These are phyloP conservation scores for Kregervanrija delftensis DNA, from an alignment of 805 yeast genomes.

Conservation along the genomic window DNA sequence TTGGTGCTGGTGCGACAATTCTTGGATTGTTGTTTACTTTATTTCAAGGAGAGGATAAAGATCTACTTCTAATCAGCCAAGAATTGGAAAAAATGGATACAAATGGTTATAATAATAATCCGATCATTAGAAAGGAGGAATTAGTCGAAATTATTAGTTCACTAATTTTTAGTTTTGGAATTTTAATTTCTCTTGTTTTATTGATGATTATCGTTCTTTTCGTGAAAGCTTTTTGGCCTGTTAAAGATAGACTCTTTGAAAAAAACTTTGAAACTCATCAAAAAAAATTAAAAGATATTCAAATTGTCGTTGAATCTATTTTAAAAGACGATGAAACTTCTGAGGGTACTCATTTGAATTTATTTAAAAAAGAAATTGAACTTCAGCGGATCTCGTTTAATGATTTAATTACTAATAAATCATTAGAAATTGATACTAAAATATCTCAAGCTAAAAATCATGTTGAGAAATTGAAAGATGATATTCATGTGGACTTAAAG, in stretches of 20 bases:
- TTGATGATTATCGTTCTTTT: too few species aligned
- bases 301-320: conserved; percentile 11
- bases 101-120: not conserved
- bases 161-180: too few species aligned
- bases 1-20: too few species aligned
- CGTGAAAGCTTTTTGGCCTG: too few species aligned
- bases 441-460: conserved; percentile 1
- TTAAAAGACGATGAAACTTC: conserved; percentile 4
- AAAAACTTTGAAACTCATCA: not conserved
- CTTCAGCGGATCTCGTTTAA: conserved; percentile 2
- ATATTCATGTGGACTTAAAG: conserved; percentile 2
- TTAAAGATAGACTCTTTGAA: too few species aligned
- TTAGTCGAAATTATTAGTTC: not conserved
- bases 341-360: conserved; percentile 1
- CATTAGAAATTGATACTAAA: conserved; percentile 4
- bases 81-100: too few species aligned
- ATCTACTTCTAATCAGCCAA: too few species aligned
- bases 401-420: conserved; percentile 2
- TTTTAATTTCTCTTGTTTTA: too few species aligned
- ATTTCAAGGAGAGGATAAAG: too few species aligned
- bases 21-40: too few species aligned
- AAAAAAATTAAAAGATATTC: conserved; percentile 1
- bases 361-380: conserved; percentile 5
- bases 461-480: not conserved
- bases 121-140: not conserved